phyloP scores from a whole-genome alignment of 148 eudicot species.

The Nepenthes gracilis region DNA sequence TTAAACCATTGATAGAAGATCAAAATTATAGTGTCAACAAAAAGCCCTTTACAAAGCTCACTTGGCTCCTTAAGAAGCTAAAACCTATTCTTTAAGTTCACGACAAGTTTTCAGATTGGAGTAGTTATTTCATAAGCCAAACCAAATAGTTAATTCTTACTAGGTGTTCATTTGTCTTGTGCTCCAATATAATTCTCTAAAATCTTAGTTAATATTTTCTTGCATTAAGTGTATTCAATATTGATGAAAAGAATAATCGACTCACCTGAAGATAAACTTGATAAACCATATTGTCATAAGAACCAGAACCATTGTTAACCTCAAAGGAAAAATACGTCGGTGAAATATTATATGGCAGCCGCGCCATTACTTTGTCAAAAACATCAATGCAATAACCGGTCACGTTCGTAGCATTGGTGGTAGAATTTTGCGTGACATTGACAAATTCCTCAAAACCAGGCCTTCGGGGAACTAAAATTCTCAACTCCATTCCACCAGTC shows the following conservation, averaged over 20 bases:
- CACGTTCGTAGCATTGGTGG: not conserved
- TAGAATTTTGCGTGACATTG: not conserved
- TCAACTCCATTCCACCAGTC: not conserved
- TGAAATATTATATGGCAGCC: constrained; percentile 20
- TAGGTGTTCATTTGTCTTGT: no score
- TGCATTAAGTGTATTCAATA: not conserved
- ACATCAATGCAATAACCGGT: constrained; percentile 51
- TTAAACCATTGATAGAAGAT: no score
- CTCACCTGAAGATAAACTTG: constrained; percentile 32
- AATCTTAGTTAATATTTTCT: not conserved
- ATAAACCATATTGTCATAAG: constrained; percentile 25
- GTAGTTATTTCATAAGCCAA: no score
- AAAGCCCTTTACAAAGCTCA: no score
- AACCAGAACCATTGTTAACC: constrained; percentile 6
- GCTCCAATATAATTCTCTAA: not conserved
- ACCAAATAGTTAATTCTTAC: no score
- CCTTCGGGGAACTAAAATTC: not conserved
- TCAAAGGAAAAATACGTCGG: constrained; percentile 20
- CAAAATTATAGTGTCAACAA: no score
- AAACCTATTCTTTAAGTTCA: no score
- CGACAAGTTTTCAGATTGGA: no score
- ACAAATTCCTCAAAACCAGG: not conserved
- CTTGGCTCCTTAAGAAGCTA: no score
- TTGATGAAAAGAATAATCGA: not conserved
- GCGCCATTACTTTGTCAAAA: constrained; percentile 26